Evolutionary conservation across 2,329 filamentous ascomycete species (phyloP).

Genomic region (Pezicula radicicola): DNA sequence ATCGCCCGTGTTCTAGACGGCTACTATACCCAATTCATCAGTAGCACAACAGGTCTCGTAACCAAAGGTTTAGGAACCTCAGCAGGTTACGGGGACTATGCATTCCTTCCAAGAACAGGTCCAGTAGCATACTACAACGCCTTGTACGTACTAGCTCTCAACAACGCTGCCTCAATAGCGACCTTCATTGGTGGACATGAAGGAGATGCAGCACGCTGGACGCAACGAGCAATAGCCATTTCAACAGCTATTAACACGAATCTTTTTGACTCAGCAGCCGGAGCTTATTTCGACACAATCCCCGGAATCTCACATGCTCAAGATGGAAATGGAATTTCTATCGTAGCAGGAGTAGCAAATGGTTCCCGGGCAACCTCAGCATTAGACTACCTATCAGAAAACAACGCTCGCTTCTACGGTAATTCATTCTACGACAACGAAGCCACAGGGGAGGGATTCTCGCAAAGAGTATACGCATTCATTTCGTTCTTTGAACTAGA

Average conservation of each 20-base stretch:
- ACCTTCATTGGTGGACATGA: slow-evolving; percentile 22
- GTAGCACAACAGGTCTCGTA: slow-evolving; percentile 36
- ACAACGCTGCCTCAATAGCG: slow-evolving; percentile 41
- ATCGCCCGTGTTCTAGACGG: slow-evolving; percentile 39
- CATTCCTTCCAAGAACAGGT: slow-evolving; percentile 44
- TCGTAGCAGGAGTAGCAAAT: slow-evolving; percentile 35
- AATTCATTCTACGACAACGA: slow-evolving; percentile 51
- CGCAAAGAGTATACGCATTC: slow-evolving; percentile 47
- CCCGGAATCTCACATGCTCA: slow-evolving; percentile 37
- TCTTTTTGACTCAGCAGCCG: slow-evolving; percentile 36
- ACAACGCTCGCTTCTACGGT: slow-evolving; percentile 38
- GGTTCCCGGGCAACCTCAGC: slow-evolving; percentile 28
- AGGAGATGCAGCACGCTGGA: slow-evolving; percentile 38
- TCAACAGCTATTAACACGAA: slow-evolving; percentile 32
- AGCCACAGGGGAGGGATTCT: slow-evolving; percentile 33
- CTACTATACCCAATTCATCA: slow-evolving; percentile 42
- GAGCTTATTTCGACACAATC: slow-evolving; percentile 40
- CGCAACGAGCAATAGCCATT: slow-evolving; percentile 31
- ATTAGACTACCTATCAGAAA: slow-evolving; percentile 36
- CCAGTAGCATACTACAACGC: slow-evolving; percentile 51
- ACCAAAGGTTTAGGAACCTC: slow-evolving; percentile 34
- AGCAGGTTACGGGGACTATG: slow-evolving; percentile 46
- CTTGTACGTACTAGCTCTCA: slow-evolving; percentile 44
- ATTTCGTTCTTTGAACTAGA: slow-evolving; percentile 50
- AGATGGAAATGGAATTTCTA: slow-evolving; percentile 47